Conservation (phyloP, 1,139 yeast species). For the Saccharomycopsis crataegensis region DNA sequence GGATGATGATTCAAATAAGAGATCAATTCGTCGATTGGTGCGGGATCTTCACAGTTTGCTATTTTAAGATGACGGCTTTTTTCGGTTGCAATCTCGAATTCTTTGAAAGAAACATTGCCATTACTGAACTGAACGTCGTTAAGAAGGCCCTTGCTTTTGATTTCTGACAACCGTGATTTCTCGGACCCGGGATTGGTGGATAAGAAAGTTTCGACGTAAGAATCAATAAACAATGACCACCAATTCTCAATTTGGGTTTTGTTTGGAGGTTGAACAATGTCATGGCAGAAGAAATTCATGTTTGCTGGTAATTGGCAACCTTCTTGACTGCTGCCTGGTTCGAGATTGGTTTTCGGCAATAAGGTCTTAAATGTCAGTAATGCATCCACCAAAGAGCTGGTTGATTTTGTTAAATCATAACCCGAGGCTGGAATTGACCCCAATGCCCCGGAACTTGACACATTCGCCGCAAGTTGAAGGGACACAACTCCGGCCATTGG, state of each 20-base stretch:
- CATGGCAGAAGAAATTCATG: slow-evolving; percentile 42
- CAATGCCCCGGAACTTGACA: slow-evolving; percentile 36
- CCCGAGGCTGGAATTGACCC: slow-evolving; percentile 40
- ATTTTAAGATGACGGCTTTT: not conserved
- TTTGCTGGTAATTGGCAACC: slow-evolving; percentile 28
- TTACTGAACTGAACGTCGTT: slow-evolving; percentile 23
- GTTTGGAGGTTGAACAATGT: slow-evolving; percentile 19
- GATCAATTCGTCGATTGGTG: slow-evolving; percentile 20
- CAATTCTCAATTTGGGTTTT: slow-evolving; percentile 1
- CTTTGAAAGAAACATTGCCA: slow-evolving; percentile 34
- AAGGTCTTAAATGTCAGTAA: not conserved
- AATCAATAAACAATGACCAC: not conserved
- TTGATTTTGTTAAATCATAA: not conserved
- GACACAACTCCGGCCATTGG: slow-evolving; percentile 51
- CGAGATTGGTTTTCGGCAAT: not conserved
- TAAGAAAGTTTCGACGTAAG: not conserved
- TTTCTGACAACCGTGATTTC: not conserved
- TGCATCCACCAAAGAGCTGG: not conserved
- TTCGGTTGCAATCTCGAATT: slow-evolving; percentile 24
- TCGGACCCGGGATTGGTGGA: not conserved
- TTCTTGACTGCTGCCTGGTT: not conserved
- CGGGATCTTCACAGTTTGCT: slow-evolving; percentile 14
- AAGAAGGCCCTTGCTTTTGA: not conserved
- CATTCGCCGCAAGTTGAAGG: slow-evolving; percentile 33
- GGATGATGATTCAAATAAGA: slow-evolving; percentile 15